phyloP scores from a whole-genome alignment of 768 basidiomycete genomes.

The Calocera viscosa region DNA sequence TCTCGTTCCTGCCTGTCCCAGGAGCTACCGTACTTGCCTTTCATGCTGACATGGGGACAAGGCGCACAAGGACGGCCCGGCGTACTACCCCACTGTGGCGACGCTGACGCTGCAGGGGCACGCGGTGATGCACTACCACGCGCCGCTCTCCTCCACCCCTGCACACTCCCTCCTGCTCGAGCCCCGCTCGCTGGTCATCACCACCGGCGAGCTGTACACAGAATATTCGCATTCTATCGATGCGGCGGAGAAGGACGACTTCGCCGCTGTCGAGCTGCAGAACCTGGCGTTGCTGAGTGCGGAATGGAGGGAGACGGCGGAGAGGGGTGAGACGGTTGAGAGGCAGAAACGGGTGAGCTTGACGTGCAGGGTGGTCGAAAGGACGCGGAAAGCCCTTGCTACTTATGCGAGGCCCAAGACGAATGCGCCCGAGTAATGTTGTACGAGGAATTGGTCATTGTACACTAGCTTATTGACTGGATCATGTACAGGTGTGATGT shows the following conservation, averaged over 20 bases:
- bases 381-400: slow-evolving; percentile 17
- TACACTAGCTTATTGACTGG: background rate
- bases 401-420: background rate
- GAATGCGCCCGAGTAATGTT: background rate
- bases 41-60: slow-evolving; percentile 24
- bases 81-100: slow-evolving; percentile 75
- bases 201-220: slow-evolving; percentile 54
- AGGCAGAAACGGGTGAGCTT: slow-evolving; percentile 62
- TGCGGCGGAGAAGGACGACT: slow-evolving; percentile 38
- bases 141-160: slow-evolving; percentile 46
- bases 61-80: slow-evolving; percentile 89
- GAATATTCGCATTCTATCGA: slow-evolving; percentile 74
- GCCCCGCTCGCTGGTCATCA: slow-evolving; percentile 73
- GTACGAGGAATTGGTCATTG: background rate
- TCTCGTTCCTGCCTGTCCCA: slow-evolving; percentile 11
- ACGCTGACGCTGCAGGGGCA: slow-evolving; percentile 85
- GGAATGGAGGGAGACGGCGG: slow-evolving; percentile 28
- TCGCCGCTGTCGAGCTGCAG: slow-evolving; percentile 24
- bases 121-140: slow-evolving; percentile 71
- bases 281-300: slow-evolving; percentile 47
- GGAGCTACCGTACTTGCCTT: background rate
- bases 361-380: slow-evolving; percentile 73
- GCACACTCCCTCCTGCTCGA: slow-evolving; percentile 66
- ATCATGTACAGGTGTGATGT: background rate
- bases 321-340: slow-evolving; percentile 42